A percentile compares a stretch with the other conserved stretches of the same genome.
Conservation (phyloP, 805 yeast species). For the Saccharomycopsis sp. region DNA sequence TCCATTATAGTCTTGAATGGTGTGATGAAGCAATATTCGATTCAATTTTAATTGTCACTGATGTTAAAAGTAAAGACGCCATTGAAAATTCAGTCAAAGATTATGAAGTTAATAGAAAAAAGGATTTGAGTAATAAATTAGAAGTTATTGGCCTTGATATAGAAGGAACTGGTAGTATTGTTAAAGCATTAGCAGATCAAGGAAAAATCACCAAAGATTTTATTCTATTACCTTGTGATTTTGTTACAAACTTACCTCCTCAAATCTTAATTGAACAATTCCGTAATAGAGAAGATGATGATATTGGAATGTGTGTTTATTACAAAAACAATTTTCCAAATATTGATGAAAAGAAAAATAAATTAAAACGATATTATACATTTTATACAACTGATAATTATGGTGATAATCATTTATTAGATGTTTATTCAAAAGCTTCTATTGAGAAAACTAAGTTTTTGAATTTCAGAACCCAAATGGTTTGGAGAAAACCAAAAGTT, state of each 20-base stretch:
- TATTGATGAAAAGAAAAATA: conserved; percentile 57
- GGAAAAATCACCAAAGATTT: conserved; percentile 37
- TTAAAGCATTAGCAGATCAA: conserved; percentile 37
- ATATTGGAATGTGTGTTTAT: conserved; percentile 66
- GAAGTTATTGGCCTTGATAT: conserved; percentile 35
- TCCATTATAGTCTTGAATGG: conserved; percentile 85
- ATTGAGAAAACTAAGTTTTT: conserved; percentile 65
- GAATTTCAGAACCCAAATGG: conserved; percentile 72
- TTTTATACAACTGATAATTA: conserved; percentile 44
- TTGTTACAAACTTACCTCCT: conserved; percentile 86
- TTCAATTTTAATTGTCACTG: conserved; percentile 53
- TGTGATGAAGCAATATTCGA: conserved; percentile 79
- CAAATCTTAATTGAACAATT: conserved; percentile 77
- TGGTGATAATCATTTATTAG: conserved; percentile 41
- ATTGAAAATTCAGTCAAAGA: conserved; percentile 36
- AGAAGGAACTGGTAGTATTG: conserved; percentile 51
- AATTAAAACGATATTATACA: conserved; percentile 47
- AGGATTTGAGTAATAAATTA: conserved; percentile 28
- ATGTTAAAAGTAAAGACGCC: conserved; percentile 34
- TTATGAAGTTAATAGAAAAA: conserved; percentile 28
- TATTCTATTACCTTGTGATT: conserved; percentile 89
- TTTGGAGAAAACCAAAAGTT: conserved; percentile 79
- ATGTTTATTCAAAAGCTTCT: conserved; percentile 56
- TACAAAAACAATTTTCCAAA: conserved; percentile 67
- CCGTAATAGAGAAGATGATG: conserved; percentile 56